Percentiles rank a stretch among this genome's conserved stretches.
Conservation (phyloP, 768 basidiomycete species). For the Leccinum sublutescens region DNA sequence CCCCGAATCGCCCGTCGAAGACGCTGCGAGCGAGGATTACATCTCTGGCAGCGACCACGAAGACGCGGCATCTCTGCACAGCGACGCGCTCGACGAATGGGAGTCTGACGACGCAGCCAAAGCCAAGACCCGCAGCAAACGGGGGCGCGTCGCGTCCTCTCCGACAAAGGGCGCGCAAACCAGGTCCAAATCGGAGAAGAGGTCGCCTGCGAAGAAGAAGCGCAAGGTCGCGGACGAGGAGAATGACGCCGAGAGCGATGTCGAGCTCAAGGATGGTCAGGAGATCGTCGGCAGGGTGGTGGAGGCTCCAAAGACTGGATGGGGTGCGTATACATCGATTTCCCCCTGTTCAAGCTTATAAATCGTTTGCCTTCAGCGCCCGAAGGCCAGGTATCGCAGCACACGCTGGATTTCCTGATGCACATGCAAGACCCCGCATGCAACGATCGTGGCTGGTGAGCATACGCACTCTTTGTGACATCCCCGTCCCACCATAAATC, state of each 20-base stretch:
- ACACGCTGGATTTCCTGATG: conserved; percentile 75
- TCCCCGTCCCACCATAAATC: background rate
- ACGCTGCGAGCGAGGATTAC: conserved; percentile 10
- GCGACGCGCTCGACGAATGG: conserved; percentile 45
- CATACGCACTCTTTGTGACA: background rate
- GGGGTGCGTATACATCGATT: conserved; percentile 42
- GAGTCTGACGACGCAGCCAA: conserved; percentile 27
- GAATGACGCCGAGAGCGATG: conserved; percentile 37
- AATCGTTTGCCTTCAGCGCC: conserved; percentile 51
- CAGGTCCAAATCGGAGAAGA: conserved; percentile 21
- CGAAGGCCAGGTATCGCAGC: conserved; percentile 81
- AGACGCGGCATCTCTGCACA: conserved; percentile 32
- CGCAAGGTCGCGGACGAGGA: conserved; percentile 19
- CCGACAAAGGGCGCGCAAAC: conserved; percentile 23
- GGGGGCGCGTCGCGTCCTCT: conserved; percentile 22
- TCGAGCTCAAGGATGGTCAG: conserved; percentile 60
- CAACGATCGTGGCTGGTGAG: conserved; percentile 84
- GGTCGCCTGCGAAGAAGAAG: conserved; percentile 24
- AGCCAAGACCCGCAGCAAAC: conserved; percentile 16
- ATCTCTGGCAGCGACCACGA: conserved; percentile 13
- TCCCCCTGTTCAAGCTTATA: background rate
- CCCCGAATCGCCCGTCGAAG: conserved; percentile 7
- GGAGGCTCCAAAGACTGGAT: conserved; percentile 79
- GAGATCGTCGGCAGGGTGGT: conserved; percentile 75
- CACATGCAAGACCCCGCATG: conserved; percentile 70